Base-by-base conservation (phyloP, 2,329 filamentous ascomycete species). In the Podosphaera aphanis region DNA sequence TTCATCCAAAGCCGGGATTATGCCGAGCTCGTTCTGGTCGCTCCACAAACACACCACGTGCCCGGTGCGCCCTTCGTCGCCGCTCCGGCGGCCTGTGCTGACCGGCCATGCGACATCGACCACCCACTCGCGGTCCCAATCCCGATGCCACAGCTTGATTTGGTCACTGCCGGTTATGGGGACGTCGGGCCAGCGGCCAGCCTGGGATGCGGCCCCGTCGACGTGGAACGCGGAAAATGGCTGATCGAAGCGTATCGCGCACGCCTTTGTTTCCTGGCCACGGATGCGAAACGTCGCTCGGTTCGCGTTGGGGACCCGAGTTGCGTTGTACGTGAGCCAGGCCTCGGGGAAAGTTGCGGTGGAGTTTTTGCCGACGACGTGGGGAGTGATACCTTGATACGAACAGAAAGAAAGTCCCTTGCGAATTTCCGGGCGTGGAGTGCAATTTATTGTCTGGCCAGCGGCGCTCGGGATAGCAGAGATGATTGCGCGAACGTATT, bases 1-100 rank as follows among this genome's bases (percentile, higher is more conserved):
- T 62, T 95, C 86, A 53, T 90, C 80, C 44, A 88, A 71, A 0
- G 86, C 86, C 0, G 88, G 86, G 42, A 95, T 85, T 1, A 69
- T 68, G 2, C 74, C 78, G 2, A 63, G 61, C 31, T 65, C 63
- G 56, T 94, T 94, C 39, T 73, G 77, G 63, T 98, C 90, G 55
- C 79, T 84, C 85, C 86, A 95, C 27, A 82, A 66, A 61, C 90
- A 95, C 15, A 78, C 69, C 1, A 86, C 74, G 29, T 65, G 69
- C 1, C 85, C 82, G 51, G 67, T 69, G 29, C 84, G 55, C 16
- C 61, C 60, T 48, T 61, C 54, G 13, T 60, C 61, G 45, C 58
- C 53, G 33, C 56, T 56, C 15, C 55, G 50, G 36, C 60, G 56
- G 44, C 52, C 50, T 20, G 55, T 56, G 2, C 46, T 53, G 5